Conservation (phyloP, 1,284 basidiomycete genomes). For the Apiotrichum porosum region DNA sequence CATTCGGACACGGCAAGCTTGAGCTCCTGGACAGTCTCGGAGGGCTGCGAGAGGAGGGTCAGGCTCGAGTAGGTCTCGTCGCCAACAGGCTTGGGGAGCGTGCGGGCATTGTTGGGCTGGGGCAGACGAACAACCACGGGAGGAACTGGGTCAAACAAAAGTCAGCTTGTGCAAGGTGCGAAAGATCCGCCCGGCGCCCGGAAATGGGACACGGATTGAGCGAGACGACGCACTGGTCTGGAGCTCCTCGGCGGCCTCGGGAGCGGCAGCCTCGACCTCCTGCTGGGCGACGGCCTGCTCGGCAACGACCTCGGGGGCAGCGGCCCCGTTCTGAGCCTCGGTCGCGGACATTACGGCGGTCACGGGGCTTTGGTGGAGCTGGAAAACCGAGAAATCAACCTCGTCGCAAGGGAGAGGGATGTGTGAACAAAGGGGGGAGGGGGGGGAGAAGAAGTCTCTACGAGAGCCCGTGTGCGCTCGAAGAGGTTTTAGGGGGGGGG, state of each 20-base stretch:
- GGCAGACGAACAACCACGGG: constrained; percentile 44
- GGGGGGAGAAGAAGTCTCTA: too few species aligned
- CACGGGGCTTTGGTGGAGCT: neutral
- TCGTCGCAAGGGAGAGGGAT: neutral
- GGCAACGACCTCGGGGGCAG: constrained; percentile 8
- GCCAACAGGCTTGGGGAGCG: constrained; percentile 34
- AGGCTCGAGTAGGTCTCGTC: constrained; percentile 31
- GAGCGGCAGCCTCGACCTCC: neutral
- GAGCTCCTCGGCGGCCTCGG: constrained; percentile 12
- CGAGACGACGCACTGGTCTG: neutral
- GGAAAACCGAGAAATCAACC: constrained; percentile 1
- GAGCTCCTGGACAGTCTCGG: constrained; percentile 49
- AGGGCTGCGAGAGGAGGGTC: constrained; percentile 39
- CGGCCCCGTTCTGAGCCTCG: constrained; percentile 15
- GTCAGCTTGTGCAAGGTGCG: too few species aligned
- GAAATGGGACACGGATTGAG: neutral
- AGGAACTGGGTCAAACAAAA: constrained; percentile 20
- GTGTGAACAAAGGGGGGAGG: too few species aligned
- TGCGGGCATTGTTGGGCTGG: constrained; percentile 37
- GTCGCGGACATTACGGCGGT: constrained; percentile 13
- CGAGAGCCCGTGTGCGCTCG: too few species aligned
- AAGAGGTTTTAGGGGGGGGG: too few species aligned
- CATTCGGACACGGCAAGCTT: constrained; percentile 48
- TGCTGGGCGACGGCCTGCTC: constrained; percentile 10
- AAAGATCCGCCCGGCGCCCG: too few species aligned